Base-by-base conservation (phyloP, 768 basidiomycete genomes). In the Tephrocybe rancida region DNA sequence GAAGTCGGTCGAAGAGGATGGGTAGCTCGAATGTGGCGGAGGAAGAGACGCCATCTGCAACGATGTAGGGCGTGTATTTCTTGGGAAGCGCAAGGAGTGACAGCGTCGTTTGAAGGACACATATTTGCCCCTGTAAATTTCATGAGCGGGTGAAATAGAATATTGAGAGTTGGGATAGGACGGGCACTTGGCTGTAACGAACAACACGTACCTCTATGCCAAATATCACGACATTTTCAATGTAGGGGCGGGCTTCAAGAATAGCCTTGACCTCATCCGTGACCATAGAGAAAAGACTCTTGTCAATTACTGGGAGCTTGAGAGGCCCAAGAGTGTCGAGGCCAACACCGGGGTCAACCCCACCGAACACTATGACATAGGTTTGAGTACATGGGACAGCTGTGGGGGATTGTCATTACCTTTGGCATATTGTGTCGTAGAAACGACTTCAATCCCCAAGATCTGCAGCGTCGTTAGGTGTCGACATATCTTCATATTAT, bases 241-340 rank as follows among this genome's bases (percentile, higher is more conserved):
- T 66, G 22, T 72, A 62, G 4, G 79, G 76, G 25, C 73, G 78
- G 3, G 74, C 58, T 22, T 67, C 65, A 48, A 95, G 73, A 9
- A 84, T 58, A 2, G 70, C 54, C 50, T 75, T 69, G 8, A 95
- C 80, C 35, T 90, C 83, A 3, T 86, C 80, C 0, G 84, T 86
- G 53, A 87, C 63, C 95, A 96, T 96, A 1, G 89, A 90, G 74
- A 97, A 96, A 46, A 84, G 79, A 0, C 84, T 84, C 68, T 96
- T 95, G 60, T 86, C 81, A 63, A 83, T 73, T 4, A 82, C 81
- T 32, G 78, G 85, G 32, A 87, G 67, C 55, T 81, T 76, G 24
- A 90, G 71, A 3, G 76, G 59, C 0, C 77, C 87, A 3, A 89
- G 78, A 24, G 80, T 73, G 13, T 69, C 64, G 52, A 79, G 67